A percentile compares a stretch with the other conserved stretches of the same genome.
Conservation (phyloP, 768 basidiomycete genomes). For the Suillus cothurnatus region DNA sequence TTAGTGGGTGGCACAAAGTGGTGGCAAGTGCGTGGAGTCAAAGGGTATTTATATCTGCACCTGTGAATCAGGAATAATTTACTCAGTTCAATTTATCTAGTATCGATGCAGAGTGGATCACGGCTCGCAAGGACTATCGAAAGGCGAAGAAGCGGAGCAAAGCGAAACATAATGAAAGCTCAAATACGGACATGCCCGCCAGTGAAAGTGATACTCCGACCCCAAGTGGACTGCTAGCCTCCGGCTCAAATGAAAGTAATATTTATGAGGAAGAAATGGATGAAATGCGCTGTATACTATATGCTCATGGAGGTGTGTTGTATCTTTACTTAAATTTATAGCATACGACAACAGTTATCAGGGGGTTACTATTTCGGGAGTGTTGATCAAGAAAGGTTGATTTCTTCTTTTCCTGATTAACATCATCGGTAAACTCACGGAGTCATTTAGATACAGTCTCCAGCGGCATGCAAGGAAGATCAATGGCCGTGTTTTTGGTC, state of each 20-base stretch:
- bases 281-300: constrained; percentile 82
- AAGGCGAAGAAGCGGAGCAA: constrained; percentile 63
- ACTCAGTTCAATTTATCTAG: constrained; percentile 38
- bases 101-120: constrained; percentile 87
- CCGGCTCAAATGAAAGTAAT: constrained; percentile 34
- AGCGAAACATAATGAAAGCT: constrained; percentile 35
- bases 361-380: constrained; percentile 88
- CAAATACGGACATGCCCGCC: constrained; percentile 2
- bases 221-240: constrained; percentile 18
- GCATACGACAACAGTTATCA: constrained; percentile 28
- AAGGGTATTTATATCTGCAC: constrained; percentile 62
- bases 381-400: constrained; percentile 71
- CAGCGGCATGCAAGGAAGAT: constrained; percentile 91
- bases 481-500: constrained; percentile 85
- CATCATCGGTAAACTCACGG: constrained; percentile 10
- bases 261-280: constrained; percentile 74
- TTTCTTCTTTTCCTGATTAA: background rate
- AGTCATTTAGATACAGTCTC: constrained; percentile 59
- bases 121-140: constrained; percentile 80
- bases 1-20: constrained; percentile 91
- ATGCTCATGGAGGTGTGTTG: constrained; percentile 69
- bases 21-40: constrained; percentile 93
- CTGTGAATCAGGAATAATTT: constrained; percentile 16
- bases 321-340: background rate
- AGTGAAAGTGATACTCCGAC: constrained; percentile 4